Evolutionary conservation across 2,329 filamentous ascomycete genomes (phyloP).

Genomic region (Stachybotrys elegans): DNA sequence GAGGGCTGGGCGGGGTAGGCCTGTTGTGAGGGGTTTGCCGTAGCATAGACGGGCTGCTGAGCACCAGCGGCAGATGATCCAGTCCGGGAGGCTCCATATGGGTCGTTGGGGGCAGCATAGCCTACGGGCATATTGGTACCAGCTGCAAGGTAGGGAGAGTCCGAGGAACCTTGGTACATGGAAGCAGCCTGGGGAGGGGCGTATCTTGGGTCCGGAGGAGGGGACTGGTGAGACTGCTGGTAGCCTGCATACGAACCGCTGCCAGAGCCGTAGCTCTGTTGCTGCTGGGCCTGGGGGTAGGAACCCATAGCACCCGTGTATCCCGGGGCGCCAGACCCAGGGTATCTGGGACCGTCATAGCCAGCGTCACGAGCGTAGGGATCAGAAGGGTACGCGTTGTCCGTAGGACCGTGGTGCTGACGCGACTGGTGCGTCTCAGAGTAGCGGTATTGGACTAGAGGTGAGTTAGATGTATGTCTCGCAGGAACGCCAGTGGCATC

Average conservation of each 20-base stretch:
- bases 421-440: slow-evolving; percentile 46
- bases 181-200: slow-evolving; percentile 19
- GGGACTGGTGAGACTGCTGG: slow-evolving; percentile 25
- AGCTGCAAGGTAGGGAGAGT: slow-evolving; percentile 28
- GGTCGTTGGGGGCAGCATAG: slow-evolving; percentile 23
- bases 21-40: slow-evolving; percentile 22
- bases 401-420: slow-evolving; percentile 43
- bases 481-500: slow-evolving; percentile 40
- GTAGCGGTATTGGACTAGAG: slow-evolving; percentile 52
- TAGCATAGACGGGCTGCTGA: slow-evolving; percentile 27
- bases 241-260: slow-evolving; percentile 26
- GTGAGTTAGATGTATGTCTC: slow-evolving; percentile 54
- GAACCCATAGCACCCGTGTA: slow-evolving; percentile 40
- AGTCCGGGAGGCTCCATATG: slow-evolving; percentile 24
- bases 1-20: slow-evolving; percentile 25
- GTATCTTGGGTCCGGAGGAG: slow-evolving; percentile 27
- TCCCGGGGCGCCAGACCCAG: slow-evolving; percentile 43
- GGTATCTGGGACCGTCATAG: slow-evolving; percentile 42
- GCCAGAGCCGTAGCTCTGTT: slow-evolving; percentile 21
- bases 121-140: slow-evolving; percentile 28
- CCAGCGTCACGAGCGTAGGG: slow-evolving; percentile 34
- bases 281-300: slow-evolving; percentile 18
- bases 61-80: slow-evolving; percentile 22
- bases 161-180: slow-evolving; percentile 24
- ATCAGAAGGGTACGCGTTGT: slow-evolving; percentile 28